Conservation (phyloP, 371 early-diverging fungal genomes). For the Choanephora cucurbitarum region DNA sequence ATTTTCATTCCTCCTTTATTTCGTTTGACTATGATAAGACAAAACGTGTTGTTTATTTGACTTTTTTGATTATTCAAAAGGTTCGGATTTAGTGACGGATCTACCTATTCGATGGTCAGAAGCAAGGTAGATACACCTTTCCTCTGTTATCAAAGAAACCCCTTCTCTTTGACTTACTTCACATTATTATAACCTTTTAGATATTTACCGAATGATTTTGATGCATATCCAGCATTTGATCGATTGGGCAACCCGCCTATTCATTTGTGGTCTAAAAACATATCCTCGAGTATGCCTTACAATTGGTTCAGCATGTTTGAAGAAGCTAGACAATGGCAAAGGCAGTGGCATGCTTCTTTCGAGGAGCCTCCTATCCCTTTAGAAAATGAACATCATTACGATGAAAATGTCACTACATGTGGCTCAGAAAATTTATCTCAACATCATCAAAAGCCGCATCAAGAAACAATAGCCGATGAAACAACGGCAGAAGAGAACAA, state of each 20-base stretch:
- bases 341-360: constrained; percentile 28
- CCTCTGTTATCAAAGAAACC: not conserved
- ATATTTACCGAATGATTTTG: constrained; percentile 47
- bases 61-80: constrained; percentile 8
- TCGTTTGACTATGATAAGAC: no score
- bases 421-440: no score
- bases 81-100: constrained; percentile 33
- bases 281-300: constrained; percentile 33
- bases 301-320: constrained; percentile 53
- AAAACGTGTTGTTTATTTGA: not conserved
- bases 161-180: not conserved
- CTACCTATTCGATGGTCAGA: constrained; percentile 40
- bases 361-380: constrained; percentile 1
- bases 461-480: not conserved
- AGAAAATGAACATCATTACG: not conserved
- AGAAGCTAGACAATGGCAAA: constrained; percentile 46
- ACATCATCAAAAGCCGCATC: no score
- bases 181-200: constrained; percentile 21
- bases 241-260: constrained; percentile 48
- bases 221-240: constrained; percentile 48
- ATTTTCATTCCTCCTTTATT: constrained; percentile 1
- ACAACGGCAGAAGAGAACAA: not conserved
- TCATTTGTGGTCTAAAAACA: constrained; percentile 38
- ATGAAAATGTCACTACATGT: not conserved
- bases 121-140: constrained; percentile 37